Base-by-base conservation (phyloP, 495 filamentous ascomycete species). In the Cercophora samala region DNA sequence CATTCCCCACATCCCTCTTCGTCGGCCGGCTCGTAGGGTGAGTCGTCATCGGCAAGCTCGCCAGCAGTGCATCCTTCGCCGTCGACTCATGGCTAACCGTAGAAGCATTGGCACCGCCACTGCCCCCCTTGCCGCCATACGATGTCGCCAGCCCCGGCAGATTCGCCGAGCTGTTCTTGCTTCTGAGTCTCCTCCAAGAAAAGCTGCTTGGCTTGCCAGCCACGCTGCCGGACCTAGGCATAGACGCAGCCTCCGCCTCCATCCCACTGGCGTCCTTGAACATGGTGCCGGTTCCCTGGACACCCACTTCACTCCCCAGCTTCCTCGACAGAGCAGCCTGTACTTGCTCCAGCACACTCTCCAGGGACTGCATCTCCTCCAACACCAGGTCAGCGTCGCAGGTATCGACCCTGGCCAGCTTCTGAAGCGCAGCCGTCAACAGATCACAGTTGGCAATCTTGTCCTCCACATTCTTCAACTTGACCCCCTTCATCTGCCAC, bases 321-420 rank as follows among this genome's bases (percentile, higher is more conserved):
- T 93, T 97, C 74, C 94, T 93, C 5, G 87, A 77, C 25, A 99
- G 81, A 15, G 83, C 81, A 9, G 84, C 75, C 76, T 97, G 93
- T 0, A 90, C 92, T 72, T 93, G 89, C 72, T 98, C 95, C 29
- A 99, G 84, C 46, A 97, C 83, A 63, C 81, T 83, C 78, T 99
- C 95, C 26, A 99, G 83, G n/a, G 87, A 81, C 73, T 97, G 92
- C 92, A 99, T 96, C 75, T 99, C 95, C 70, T 97, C 93, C 32
- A 96, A 80, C 18, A 99, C 88, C 21, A 93, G 91, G 70, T 96
- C 93, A 2, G 93, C 91, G 75, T 98, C 93, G 67, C 88, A 89
- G 2, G 88, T 93, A 70, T 97, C 93, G 5, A 97, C 93, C 62
- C 87, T 85, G 18, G 88, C 86, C 26, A 99, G 83, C 72, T 92